Percentiles rank a stretch among this genome's conserved stretches.
Evolutionary conservation across 768 basidiomycete species (phyloP).

Genomic region (Tubosaeta brunneosetosa): DNA sequence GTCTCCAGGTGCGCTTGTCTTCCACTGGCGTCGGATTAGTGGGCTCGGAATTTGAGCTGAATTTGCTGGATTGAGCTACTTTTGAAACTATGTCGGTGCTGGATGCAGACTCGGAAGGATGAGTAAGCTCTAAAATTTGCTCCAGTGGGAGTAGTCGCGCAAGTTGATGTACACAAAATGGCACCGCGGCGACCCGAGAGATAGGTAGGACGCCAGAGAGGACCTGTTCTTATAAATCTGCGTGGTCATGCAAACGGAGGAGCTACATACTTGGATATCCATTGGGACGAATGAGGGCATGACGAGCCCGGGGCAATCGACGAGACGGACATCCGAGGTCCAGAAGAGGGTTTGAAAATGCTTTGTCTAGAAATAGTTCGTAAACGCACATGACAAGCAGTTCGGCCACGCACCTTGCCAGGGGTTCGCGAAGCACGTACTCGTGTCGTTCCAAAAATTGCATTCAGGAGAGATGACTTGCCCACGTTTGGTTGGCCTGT

Average conservation of each 20-base stretch:
- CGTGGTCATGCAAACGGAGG: not conserved
- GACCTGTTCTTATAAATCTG: constrained; percentile 38
- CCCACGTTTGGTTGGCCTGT: constrained; percentile 93
- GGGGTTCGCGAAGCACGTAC: constrained; percentile 84
- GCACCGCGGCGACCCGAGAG: constrained; percentile 76
- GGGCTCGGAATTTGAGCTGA: not conserved
- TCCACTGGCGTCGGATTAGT: constrained; percentile 22
- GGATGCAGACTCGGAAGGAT: constrained; percentile 37
- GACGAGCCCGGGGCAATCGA: constrained; percentile 94
- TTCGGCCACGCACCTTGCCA: constrained; percentile 56
- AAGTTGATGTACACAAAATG: constrained; percentile 74
- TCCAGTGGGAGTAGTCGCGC: constrained; percentile 74
- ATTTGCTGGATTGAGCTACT: not conserved
- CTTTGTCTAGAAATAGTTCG: constrained; percentile 58
- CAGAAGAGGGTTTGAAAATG: constrained; percentile 94
- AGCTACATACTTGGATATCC: constrained; percentile 64
- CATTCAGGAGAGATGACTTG: constrained; percentile 89
- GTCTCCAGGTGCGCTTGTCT: constrained; percentile 80
- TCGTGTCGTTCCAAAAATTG: constrained; percentile 72
- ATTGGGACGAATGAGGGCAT: constrained; percentile 80
- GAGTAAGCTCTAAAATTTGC: constrained; percentile 52
- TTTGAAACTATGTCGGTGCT: too few relatives aligned
- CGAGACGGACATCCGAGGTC: constrained; percentile 80
- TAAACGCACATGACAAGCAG: not conserved
- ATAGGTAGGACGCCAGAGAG: constrained; percentile 72